Percentiles rank a stretch among this genome's conserved stretches.
Evolutionary conservation across 2,329 filamentous ascomycete species (phyloP).

Genomic region (Claviceps purpurea): DNA sequence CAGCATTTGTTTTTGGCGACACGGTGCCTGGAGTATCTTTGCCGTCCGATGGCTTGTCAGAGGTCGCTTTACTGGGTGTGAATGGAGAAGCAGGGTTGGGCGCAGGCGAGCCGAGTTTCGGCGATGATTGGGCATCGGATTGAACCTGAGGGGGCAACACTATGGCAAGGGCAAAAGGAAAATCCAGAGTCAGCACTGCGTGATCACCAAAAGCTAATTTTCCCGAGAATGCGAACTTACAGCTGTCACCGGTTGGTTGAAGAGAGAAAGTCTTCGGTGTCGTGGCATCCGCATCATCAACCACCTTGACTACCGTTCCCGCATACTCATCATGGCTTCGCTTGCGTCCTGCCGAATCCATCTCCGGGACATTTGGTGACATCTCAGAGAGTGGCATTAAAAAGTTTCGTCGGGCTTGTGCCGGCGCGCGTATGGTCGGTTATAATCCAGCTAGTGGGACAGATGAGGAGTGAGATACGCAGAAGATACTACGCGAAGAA

Average conservation of each 20-base stretch:
- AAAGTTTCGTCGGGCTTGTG: not conserved
- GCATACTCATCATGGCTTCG: constrained; percentile 33
- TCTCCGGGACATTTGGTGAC: constrained; percentile 34
- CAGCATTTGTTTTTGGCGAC: not conserved
- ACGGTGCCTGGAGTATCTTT: constrained; percentile 7
- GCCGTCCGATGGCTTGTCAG: constrained; percentile 1
- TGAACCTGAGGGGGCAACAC: constrained; percentile 13
- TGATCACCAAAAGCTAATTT: not conserved
- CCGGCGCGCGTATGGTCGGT: not conserved
- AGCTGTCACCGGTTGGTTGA: constrained; percentile 10
- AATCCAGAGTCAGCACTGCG: constrained; percentile 6
- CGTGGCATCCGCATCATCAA: constrained; percentile 11
- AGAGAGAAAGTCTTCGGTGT: constrained; percentile 6
- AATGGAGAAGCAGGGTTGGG: constrained; percentile 22
- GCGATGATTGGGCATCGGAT: constrained; percentile 15
- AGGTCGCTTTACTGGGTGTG: constrained; percentile 17
- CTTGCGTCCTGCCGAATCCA: constrained; percentile 29
- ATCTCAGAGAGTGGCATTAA: constrained; percentile 35
- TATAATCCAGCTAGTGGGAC: not conserved
- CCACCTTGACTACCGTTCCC: constrained; percentile 17
- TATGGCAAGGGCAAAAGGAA: not conserved
- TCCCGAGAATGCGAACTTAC: constrained; percentile 7
- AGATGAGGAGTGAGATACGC: not conserved
- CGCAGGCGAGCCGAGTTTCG: constrained; percentile 16
- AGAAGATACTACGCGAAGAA: not conserved